A percentile compares a stretch with the other conserved stretches of the same genome.
Evolutionary conservation across 768 basidiomycete species (phyloP).

Genomic region (Boletus rubescentipes): DNA sequence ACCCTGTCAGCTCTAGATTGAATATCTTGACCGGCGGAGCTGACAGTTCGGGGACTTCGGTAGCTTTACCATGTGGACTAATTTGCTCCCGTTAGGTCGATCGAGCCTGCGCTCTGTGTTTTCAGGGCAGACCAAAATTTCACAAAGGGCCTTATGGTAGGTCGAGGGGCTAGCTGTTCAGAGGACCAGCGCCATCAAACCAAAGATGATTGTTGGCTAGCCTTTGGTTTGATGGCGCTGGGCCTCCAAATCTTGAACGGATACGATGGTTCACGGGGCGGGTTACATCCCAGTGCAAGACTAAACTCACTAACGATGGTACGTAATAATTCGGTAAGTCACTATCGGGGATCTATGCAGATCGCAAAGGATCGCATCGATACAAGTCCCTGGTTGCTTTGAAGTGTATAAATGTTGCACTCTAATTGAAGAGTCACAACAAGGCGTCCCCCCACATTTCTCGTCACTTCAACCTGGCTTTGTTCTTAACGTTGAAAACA

Average conservation of each 20-base stretch:
- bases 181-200: too few relatives aligned
- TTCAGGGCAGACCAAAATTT: background rate
- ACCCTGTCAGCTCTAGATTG: background rate
- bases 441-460: slow-evolving; percentile 2
- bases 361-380: slow-evolving; percentile 5
- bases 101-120: background rate
- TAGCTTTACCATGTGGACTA: background rate
- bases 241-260: background rate
- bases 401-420: slow-evolving; percentile 20
- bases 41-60: background rate
- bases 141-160: background rate
- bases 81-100: slow-evolving; percentile 10
- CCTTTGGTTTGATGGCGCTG: background rate
- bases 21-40: background rate
- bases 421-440: slow-evolving; percentile 3
- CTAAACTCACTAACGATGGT: slow-evolving; percentile 1
- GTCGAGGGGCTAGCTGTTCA: background rate
- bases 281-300: background rate
- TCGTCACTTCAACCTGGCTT: slow-evolving; percentile 5
- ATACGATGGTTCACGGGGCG: background rate
- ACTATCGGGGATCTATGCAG: slow-evolving; percentile 8
- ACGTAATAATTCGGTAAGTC: slow-evolving; percentile 18
- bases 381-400: slow-evolving; percentile 25
- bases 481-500: slow-evolving; percentile 3
- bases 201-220: background rate